Evolutionary conservation across 2,329 filamentous ascomycete genomes (phyloP).

Genomic region (Phaeosphaeriaceae sp.): DNA sequence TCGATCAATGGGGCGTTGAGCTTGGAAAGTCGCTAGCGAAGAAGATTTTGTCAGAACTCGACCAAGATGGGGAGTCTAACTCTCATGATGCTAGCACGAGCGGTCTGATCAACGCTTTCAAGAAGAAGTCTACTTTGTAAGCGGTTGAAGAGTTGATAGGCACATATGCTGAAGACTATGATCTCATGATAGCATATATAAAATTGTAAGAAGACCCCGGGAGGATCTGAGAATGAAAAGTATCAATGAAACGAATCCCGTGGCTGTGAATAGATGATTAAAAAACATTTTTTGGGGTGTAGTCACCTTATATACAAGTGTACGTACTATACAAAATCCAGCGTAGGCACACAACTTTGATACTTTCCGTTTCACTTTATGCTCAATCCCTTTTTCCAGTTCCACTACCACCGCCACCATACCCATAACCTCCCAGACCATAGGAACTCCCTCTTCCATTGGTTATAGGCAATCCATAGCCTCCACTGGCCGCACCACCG

Average conservation of each 20-base stretch:
- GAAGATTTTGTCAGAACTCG: constrained; percentile 73
- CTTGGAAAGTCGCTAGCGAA: constrained; percentile 93
- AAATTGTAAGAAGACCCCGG: not conserved
- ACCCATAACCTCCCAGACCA: constrained; percentile 52
- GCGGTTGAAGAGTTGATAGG: constrained; percentile 5
- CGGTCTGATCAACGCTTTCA: constrained; percentile 90
- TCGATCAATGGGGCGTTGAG: constrained; percentile 99
- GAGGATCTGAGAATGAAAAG: not conserved
- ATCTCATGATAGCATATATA: constrained; percentile 12
- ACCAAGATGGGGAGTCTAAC: constrained; percentile 72
- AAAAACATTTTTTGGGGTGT: too few relatives aligned
- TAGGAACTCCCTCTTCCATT: constrained; percentile 48
- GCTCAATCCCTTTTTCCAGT: constrained; percentile 54
- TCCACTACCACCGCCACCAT: constrained; percentile 44
- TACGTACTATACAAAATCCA: too few relatives aligned
- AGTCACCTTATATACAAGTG: too few relatives aligned
- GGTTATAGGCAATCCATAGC: constrained; percentile 41
- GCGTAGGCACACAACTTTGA: too few relatives aligned
- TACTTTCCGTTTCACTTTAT: not conserved
- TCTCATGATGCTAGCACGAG: constrained; percentile 88
- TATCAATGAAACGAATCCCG: too few relatives aligned
- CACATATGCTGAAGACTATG: constrained; percentile 5
- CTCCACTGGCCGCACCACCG: constrained; percentile 37
- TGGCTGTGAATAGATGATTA: too few relatives aligned
- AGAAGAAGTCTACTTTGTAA: constrained; percentile 67